Base-by-base conservation (phyloP, 257 asterid genomes). In the Solanum appendiculatum region DNA sequence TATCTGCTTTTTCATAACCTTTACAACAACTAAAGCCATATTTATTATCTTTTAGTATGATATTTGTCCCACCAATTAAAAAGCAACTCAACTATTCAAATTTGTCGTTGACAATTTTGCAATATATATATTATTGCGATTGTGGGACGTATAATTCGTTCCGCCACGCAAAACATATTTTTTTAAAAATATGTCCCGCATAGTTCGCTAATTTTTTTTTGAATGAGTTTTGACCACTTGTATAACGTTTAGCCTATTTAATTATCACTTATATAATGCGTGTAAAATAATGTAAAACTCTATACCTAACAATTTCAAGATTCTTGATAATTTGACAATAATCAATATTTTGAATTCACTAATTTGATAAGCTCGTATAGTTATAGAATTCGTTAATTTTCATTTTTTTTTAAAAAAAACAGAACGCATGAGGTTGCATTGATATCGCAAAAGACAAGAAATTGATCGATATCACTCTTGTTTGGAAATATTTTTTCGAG, bases 101-200 rank as follows among this genome's bases (percentile, higher is more conserved):
- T 27, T n/a, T n/a, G n/a, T 63, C 27, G 31, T 60, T 9, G 69
- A 60, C 15, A 60, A n/a, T 60, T 60, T 58, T 21, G 66, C 66
- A 58, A 7, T 18, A 16, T 51, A 51, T 40, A 40, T 51, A 16
- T 51, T 16, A 51, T 51, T 46, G 54, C 13, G 54, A 46, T 46
- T 46, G 54, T 46, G 54, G 54, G 54, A 0, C 54, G 4, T 13
- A 13, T 12, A 46, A 46, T 46, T 46, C 2, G 6, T 13, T 44
- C 2, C 18, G 0, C 7, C 20, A 2, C 1, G 0, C 7, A 0
- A 20, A 0, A 0, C 7, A 54, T 63, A 10, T 63, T 10, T 63
- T 63, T 63, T 0, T 63, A 0, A 1, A 8, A n/a, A n/a, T 63
- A 63, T n/a, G 33, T 63, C 18, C 13, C 16, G 9, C 33, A n/a